Evolutionary conservation across 2,329 filamentous ascomycete genomes (phyloP).

Genomic region (Peltaster fructicola): DNA sequence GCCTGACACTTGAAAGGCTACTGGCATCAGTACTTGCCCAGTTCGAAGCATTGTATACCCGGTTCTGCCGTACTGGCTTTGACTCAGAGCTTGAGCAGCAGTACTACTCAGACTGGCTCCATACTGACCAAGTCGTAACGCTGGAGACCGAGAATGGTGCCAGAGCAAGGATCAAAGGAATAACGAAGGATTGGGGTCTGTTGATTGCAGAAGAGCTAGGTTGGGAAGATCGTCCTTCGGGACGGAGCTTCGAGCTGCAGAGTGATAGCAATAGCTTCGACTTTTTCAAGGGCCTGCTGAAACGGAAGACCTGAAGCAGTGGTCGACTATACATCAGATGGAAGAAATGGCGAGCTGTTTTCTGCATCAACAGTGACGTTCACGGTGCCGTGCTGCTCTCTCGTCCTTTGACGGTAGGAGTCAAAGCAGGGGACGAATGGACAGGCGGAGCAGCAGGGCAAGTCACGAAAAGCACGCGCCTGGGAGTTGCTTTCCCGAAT

Average conservation of each 20-base stretch:
- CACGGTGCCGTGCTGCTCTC: no score
- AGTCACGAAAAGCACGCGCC: no score
- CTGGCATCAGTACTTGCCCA: slow-evolving; percentile 63
- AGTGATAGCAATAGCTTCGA: slow-evolving; percentile 98
- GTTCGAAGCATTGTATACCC: slow-evolving; percentile 59
- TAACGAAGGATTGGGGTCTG: slow-evolving; percentile 83
- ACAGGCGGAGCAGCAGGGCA: no score
- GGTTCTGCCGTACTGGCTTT: slow-evolving; percentile 63
- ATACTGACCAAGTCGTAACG: slow-evolving; percentile 49
- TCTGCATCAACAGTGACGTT: no score
- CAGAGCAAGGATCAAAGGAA: slow-evolving; percentile 62
- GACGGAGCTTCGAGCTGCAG: slow-evolving; percentile 66
- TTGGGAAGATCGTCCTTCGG: slow-evolving; percentile 53
- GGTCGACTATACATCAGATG: no score
- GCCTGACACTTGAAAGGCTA: slow-evolving; percentile 60
- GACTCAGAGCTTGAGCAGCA: slow-evolving; percentile 50
- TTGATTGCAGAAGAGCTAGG: slow-evolving; percentile 70
- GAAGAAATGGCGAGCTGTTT: no score
- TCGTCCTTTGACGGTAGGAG: no score
- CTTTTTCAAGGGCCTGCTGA: slow-evolving; percentile 78
- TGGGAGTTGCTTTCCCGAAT: no score
- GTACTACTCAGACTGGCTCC: slow-evolving; percentile 77
- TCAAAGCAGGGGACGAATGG: no score
- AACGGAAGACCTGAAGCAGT: slow-evolving; percentile 46
- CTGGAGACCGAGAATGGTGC: slow-evolving; percentile 65